phyloP scores from a whole-genome alignment of 495 filamentous ascomycete genomes.

The Pseudomonodictys pantanalensis region DNA sequence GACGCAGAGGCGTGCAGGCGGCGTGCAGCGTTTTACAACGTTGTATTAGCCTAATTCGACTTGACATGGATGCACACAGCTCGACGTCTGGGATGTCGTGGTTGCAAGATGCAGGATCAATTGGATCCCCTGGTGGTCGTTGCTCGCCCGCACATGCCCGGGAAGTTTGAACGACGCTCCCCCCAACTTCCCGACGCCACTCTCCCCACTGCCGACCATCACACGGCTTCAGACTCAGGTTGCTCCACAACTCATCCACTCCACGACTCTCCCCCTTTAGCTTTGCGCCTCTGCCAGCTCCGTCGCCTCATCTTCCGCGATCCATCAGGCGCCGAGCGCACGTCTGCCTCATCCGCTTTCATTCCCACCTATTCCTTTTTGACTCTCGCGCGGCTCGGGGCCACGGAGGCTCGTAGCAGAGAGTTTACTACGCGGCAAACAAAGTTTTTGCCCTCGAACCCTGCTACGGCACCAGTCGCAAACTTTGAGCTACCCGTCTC shows the following conservation, averaged over 20 bases:
- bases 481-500: constrained; percentile 22
- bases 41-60: constrained; percentile 31
- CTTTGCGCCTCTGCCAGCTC: neutral
- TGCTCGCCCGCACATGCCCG: too few relatives aligned
- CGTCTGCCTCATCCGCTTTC: too few relatives aligned
- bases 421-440: constrained; percentile 20
- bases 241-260: neutral
- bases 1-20: constrained; percentile 27
- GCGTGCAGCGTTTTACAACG: constrained; percentile 17
- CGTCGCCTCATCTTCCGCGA: neutral
- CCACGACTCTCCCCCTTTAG: neutral
- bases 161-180: too few relatives aligned
- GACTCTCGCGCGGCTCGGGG: neutral
- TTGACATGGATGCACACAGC: constrained; percentile 23
- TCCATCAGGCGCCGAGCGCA: too few relatives aligned
- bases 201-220: constrained; percentile 1
- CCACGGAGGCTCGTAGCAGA: neutral
- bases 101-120: too few relatives aligned
- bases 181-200: constrained; percentile 17
- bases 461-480: constrained; percentile 33
- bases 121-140: too few relatives aligned
- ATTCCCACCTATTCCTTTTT: neutral
- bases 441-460: constrained; percentile 31
- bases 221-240: too few relatives aligned
- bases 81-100: too few relatives aligned